Evolutionary conservation across 108 stramenopile species (phyloP), one percentile per base, ranked within the genome.

Genomic region (Fragilaria crotonensis): DNA sequence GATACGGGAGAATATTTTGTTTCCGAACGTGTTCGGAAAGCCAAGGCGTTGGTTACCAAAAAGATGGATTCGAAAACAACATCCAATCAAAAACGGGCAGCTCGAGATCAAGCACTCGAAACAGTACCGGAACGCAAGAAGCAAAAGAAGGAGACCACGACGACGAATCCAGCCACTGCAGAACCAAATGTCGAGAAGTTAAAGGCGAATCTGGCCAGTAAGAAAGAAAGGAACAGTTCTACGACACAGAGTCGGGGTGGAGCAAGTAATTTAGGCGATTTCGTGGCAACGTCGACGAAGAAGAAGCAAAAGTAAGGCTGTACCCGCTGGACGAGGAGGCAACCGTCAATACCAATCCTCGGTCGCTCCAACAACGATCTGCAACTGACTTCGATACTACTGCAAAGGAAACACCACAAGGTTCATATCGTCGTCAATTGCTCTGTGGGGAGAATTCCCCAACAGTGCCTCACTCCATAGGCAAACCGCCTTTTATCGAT

Each of bases 1-100:
- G 97, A 97, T 56, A 87, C 87, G 54, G 98, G 92, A 70, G 88
- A 93, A 56, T 93, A 93, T 60, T 93, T 93, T 75, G 71, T 85
- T 0, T 72, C 81, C 5, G 84, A 90, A 50, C 61, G 80, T 2
- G 71, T 75, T 62, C 76, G 85, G 22, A 78, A 87, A 64, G 66
- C 78, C 3, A 72, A 68, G 57, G 78, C 85, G 51, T 55, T 88
- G 68, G 64, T 59, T 5, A 72, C 70, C 30, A 81, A 81, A 50
- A 58, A 59, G 25, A 27, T 60, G 32, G 51, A 59, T 45, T 55
- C 76, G 29, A 66, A 62, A 49, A 58, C 59, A 23, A 84, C 63
- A 18, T 65, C 54, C 2, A 47, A 76, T 41, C 79, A 78, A 48
- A 89, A 83, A 64, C 77, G 85, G 51, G 73, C 58, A 20, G 72